Evolutionary conservation across 306 rosid genomes (phyloP).

Genomic region (Hippophae rhamnoides): DNA sequence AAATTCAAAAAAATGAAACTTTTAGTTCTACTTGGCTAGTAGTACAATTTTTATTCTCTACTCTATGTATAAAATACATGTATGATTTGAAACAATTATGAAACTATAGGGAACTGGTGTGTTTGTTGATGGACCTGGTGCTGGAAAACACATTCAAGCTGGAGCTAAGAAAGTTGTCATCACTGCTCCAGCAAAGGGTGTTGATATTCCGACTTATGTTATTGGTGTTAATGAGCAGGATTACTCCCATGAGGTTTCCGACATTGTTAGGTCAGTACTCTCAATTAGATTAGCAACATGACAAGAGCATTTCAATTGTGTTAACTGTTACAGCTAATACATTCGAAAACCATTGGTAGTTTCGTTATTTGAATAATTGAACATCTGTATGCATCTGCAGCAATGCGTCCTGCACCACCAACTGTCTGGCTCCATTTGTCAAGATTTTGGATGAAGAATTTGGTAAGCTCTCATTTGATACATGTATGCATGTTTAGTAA

Average conservation of each 20-base stretch:
- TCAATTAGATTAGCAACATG: too few relatives aligned
- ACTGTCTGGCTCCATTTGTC: constrained; percentile 95
- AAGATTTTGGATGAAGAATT: constrained; percentile 87
- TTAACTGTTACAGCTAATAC: too few relatives aligned
- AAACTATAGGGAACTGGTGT: constrained; percentile 89
- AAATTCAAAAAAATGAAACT: too few relatives aligned
- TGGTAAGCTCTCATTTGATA: constrained; percentile 36
- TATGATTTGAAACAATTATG: constrained; percentile 5
- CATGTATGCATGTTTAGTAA: neutral
- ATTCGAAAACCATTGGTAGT: too few relatives aligned
- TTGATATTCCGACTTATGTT: constrained; percentile 93
- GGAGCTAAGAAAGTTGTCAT: constrained; percentile 97
- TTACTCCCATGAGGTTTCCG: constrained; percentile 52
- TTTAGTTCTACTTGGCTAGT: too few relatives aligned
- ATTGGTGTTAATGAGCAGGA: constrained; percentile 81
- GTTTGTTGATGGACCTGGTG: constrained; percentile 97
- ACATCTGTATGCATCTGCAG: constrained; percentile 25
- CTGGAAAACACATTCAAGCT: constrained; percentile 96
- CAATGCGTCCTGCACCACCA: constrained; percentile 98
- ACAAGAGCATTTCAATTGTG: too few relatives aligned
- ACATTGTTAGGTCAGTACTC: constrained; percentile 63
- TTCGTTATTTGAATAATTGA: too few relatives aligned
- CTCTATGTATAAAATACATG: neutral
- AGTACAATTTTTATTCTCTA: too few relatives aligned
- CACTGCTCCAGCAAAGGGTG: constrained; percentile 99